These are phyloP conservation scores for Pseudogymnoascus sp. DNA, from an alignment of 2,329 filamentous ascomycete species.

Conservation along the genomic window DNA sequence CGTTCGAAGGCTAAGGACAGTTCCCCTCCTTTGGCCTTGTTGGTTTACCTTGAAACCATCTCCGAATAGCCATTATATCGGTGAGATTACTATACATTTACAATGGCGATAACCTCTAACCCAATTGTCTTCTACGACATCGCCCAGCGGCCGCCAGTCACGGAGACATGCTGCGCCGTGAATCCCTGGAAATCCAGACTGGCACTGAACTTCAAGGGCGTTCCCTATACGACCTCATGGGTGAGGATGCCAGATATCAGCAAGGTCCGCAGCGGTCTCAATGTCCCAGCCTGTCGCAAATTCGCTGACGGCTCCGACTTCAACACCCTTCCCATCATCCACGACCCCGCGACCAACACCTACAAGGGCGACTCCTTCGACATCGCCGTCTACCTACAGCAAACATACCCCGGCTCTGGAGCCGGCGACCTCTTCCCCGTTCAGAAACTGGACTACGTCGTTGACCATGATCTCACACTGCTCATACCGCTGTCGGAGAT, in stretches of 20 bases:
- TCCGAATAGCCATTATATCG: background rate
- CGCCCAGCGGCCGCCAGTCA: constrained; percentile 12
- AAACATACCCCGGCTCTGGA: constrained; percentile 42
- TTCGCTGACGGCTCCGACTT: constrained; percentile 52
- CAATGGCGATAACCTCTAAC: constrained; percentile 3
- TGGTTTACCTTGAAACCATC: background rate
- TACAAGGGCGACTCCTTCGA: constrained; percentile 58
- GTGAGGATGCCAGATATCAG: constrained; percentile 47
- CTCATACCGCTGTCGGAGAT: constrained; percentile 35
- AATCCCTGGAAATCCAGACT: constrained; percentile 48
- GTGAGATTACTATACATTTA: background rate
- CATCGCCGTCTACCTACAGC: constrained; percentile 55
- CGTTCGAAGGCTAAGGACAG: background rate
- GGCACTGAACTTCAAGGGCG: constrained; percentile 44
- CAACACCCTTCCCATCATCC: constrained; percentile 54
- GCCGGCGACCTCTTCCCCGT: constrained; percentile 42
- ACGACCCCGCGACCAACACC: constrained; percentile 37
- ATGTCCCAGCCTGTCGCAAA: constrained; percentile 45
- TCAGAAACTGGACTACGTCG: constrained; percentile 36
- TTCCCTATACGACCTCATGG: constrained; percentile 46
- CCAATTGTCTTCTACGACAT: constrained; percentile 16
- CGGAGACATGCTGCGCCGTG: constrained; percentile 24
- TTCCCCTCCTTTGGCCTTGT: background rate
- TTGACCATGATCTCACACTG: constrained; percentile 25
- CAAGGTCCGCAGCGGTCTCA: constrained; percentile 41